These are phyloP conservation scores for Elsinoe necatrix DNA, from an alignment of 2,329 filamentous ascomycete genomes.

Conservation along the genomic window DNA sequence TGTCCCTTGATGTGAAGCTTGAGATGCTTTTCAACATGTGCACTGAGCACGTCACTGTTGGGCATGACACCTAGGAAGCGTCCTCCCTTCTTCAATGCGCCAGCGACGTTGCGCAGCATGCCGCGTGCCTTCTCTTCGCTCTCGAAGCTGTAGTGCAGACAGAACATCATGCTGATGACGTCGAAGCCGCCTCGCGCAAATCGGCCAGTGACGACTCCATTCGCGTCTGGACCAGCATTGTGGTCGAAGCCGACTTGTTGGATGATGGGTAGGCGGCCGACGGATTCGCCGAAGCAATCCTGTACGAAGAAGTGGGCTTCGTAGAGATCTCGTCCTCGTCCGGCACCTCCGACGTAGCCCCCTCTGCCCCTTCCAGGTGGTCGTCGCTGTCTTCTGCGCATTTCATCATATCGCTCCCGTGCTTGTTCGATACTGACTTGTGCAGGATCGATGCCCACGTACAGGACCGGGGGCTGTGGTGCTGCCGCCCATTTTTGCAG, in stretches of 20 bases:
- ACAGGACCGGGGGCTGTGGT: conserved; percentile 81
- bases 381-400: conserved; percentile 50
- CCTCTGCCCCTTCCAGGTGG: conserved; percentile 35
- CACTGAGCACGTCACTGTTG: conserved; percentile 85
- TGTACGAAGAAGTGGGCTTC: conserved; percentile 83
- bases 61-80: conserved; percentile 92
- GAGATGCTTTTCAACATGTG: conserved; percentile 70
- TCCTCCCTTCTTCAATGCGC: conserved; percentile 84
- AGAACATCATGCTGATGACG: conserved; percentile 98
- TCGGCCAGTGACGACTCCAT: conserved; percentile 53
- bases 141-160: conserved; percentile 98
- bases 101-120: conserved; percentile 90
- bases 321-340: conserved; percentile 51
- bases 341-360: conserved; percentile 32
- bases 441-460: conserved; percentile 89
- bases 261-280: conserved; percentile 74
- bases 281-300: conserved; percentile 80
- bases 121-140: conserved; percentile 78
- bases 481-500: conserved; percentile 93
- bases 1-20: conserved; percentile 28
- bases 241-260: conserved; percentile 79
- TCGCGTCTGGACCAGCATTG: conserved; percentile 51
- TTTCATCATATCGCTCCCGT: conserved; percentile 67
- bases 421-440: conserved; percentile 89
- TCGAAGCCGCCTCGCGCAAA: conserved; percentile 74